These are phyloP conservation scores for Amanita pallidorosea DNA, from an alignment of 768 basidiomycete genomes.

Conservation along the genomic window DNA sequence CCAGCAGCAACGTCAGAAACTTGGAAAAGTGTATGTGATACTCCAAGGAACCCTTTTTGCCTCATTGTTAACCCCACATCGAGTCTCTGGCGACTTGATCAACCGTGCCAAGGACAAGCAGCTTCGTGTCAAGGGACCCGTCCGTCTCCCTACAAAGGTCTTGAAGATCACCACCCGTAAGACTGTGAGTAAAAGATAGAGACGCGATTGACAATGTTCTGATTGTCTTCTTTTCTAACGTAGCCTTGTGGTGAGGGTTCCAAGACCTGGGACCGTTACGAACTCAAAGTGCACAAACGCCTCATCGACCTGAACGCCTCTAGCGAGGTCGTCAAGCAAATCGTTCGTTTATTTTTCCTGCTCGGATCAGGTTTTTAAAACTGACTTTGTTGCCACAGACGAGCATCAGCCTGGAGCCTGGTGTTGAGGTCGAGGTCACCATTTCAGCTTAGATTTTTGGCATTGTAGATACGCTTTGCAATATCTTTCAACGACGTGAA, in stretches of 20 bases:
- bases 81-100: conserved; percentile 93
- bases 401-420: conserved; percentile 96
- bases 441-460: conserved; percentile 55
- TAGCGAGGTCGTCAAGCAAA: conserved; percentile 99
- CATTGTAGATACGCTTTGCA: conserved; percentile 58
- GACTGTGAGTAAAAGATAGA: conserved; percentile 46
- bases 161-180: conserved; percentile 99
- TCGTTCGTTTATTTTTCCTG: conserved; percentile 45
- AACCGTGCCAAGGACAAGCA: conserved; percentile 99
- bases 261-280: conserved; percentile 99
- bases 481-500: background rate
- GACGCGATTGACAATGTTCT: background rate
- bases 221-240: background rate
- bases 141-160: conserved; percentile 97
- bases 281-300: conserved; percentile 99
- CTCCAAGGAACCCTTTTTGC: conserved; percentile 4
- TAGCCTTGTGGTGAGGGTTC: conserved; percentile 99
- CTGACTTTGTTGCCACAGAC: conserved; percentile 43
- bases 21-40: conserved; percentile 83
- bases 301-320: conserved; percentile 98
- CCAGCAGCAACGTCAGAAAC: conserved; percentile 95
- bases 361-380: background rate
- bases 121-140: conserved; percentile 97
- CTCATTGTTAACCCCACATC: background rate
- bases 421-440: conserved; percentile 98